These are phyloP conservation scores for Phylloporus sp. DNA, from an alignment of 768 basidiomycete species.

Conservation along the genomic window DNA sequence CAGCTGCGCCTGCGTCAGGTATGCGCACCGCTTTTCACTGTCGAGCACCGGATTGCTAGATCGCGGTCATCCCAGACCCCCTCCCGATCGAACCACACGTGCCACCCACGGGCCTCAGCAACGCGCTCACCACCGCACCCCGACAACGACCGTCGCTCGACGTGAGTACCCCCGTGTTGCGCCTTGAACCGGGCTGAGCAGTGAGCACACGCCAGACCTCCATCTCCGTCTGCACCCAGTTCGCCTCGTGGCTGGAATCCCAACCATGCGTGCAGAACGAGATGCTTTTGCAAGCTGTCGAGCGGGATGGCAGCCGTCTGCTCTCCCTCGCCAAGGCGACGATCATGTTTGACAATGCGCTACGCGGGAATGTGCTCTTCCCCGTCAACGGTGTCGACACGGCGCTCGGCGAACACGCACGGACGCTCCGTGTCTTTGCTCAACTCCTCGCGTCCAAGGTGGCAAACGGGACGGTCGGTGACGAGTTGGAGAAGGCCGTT, in stretches of 20 bases:
- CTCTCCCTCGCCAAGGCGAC: constrained; percentile 16
- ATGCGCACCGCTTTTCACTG: not conserved
- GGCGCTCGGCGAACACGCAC: constrained; percentile 6
- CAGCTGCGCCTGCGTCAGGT: constrained; percentile 4
- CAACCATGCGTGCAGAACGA: constrained; percentile 3
- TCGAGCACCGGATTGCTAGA: not conserved
- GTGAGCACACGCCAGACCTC: not conserved
- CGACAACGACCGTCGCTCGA: constrained; percentile 2
- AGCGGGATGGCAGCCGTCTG: constrained; percentile 18
- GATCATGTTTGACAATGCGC: constrained; percentile 16
- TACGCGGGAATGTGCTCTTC: constrained; percentile 6
- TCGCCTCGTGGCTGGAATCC: constrained; percentile 17
- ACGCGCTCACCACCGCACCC: not conserved
- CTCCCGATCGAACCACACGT: too few species aligned
- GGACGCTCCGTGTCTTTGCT: constrained; percentile 14
- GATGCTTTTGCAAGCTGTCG: constrained; percentile 12
- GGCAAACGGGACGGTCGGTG: constrained; percentile 4
- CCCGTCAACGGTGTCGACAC: not conserved
- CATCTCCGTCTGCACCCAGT: constrained; percentile 12
- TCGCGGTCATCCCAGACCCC: not conserved
- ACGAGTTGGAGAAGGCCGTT: constrained; percentile 19
- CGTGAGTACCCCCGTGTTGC: constrained; percentile 1
- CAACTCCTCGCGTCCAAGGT: constrained; percentile 11
- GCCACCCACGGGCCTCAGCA: too few species aligned
- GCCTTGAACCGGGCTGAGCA: too few species aligned